These are phyloP conservation scores for Rugonectria rugulosa DNA, from an alignment of 2,329 filamentous ascomycete species.

Conservation along the genomic window DNA sequence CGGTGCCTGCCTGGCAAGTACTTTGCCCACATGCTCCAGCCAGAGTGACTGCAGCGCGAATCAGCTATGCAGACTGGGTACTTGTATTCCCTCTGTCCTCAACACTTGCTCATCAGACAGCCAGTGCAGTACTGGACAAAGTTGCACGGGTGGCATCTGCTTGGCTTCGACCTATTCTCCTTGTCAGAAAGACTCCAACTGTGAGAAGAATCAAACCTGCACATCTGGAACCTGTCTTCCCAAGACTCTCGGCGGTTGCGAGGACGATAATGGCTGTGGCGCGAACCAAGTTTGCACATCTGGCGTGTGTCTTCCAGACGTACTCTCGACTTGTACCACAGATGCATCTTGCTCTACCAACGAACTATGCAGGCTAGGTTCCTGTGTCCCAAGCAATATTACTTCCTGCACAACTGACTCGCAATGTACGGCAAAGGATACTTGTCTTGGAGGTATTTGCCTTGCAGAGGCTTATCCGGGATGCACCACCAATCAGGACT, in stretches of 20 bases:
- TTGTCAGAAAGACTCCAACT: slow-evolving; percentile 7
- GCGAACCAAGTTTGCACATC: slow-evolving; percentile 13
- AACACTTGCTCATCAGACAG: neutral
- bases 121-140: slow-evolving; percentile 1
- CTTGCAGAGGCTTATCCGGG: slow-evolving; percentile 1
- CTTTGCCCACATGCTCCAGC: neutral
- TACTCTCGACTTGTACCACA: neutral
- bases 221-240: slow-evolving; percentile 11
- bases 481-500: neutral
- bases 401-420: neutral
- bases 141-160: slow-evolving; percentile 5
- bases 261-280: neutral
- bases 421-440: neutral
- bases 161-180: slow-evolving; percentile 1
- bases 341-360: slow-evolving; percentile 8
- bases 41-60: neutral
- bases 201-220: neutral
- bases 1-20: slow-evolving; percentile 4
- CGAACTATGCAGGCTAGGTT: slow-evolving; percentile 12
- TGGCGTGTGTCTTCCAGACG: slow-evolving; percentile 1
- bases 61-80: slow-evolving; percentile 5
- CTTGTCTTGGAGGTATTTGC: slow-evolving; percentile 11
- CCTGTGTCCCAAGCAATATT: slow-evolving; percentile 6
- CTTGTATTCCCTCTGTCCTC: slow-evolving; percentile 1
- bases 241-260: neutral